Evolutionary conservation across 345 rosid species (phyloP).

Genomic region (Garcia nutans): DNA sequence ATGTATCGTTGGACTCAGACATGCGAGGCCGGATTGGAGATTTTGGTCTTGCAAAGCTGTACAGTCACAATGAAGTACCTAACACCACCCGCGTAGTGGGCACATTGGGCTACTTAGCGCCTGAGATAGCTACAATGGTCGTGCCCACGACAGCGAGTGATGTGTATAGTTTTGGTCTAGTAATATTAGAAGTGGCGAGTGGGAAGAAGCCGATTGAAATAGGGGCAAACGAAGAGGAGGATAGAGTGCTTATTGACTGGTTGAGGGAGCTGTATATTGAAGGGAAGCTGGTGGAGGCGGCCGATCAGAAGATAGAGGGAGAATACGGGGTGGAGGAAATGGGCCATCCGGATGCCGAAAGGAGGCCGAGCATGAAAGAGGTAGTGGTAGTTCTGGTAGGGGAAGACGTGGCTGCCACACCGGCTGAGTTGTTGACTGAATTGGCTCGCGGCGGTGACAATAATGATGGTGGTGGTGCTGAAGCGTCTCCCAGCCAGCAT

Average conservation of each 20-base stretch:
- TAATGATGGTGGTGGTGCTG: background rate
- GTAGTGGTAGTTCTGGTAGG: constrained; percentile 56
- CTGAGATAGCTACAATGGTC: constrained; percentile 60
- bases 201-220: constrained; percentile 70
- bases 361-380: constrained; percentile 71
- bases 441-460: constrained; percentile 27
- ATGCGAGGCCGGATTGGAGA: constrained; percentile 86
- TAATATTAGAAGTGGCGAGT: constrained; percentile 74
- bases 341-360: constrained; percentile 71
- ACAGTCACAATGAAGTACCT: constrained; percentile 69
- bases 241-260: constrained; percentile 61
- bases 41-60: constrained; percentile 82
- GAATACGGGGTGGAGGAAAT: constrained; percentile 55
- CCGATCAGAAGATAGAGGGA: constrained; percentile 48
- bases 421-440: constrained; percentile 39
- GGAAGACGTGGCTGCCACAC: constrained; percentile 37
- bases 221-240: constrained; percentile 46
- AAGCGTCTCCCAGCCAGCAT: constrained; percentile 5
- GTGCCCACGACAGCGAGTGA: constrained; percentile 68
- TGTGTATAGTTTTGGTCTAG: constrained; percentile 84
- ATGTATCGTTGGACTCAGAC: constrained; percentile 67
- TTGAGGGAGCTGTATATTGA: constrained; percentile 59
- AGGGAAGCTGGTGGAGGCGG: constrained; percentile 55
- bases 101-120: constrained; percentile 82
- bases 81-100: constrained; percentile 86